phyloP scores from a whole-genome alignment of 352 stramenopile species.

The Phytophthora boehmeriae region DNA sequence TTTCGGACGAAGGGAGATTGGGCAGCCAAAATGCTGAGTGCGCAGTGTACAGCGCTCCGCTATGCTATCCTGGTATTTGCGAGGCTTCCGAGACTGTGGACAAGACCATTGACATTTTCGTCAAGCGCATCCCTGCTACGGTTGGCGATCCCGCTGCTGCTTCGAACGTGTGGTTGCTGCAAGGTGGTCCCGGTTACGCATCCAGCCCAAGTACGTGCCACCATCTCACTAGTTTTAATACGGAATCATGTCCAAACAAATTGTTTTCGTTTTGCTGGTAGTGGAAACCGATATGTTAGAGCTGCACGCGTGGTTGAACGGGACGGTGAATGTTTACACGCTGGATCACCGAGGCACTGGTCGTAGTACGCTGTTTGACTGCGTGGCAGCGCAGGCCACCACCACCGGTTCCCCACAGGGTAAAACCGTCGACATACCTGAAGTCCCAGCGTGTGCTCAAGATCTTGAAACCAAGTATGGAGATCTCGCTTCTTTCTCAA shows the following conservation, averaged over 20 bases:
- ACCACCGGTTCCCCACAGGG: constrained; percentile 32
- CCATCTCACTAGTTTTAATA: too few species aligned
- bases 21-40: not conserved
- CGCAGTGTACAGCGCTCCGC: not conserved
- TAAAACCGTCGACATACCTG: constrained; percentile 7
- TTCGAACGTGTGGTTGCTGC: constrained; percentile 39
- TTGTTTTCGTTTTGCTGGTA: constrained; percentile 12
- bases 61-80: not conserved
- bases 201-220: constrained; percentile 37
- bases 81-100: not conserved
- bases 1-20: not conserved
- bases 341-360: constrained; percentile 50
- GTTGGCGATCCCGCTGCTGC: not conserved
- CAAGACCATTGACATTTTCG: not conserved
- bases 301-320: constrained; percentile 15
- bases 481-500: constrained; percentile 36
- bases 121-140: not conserved
- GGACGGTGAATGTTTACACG: constrained; percentile 4
- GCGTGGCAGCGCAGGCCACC: constrained; percentile 33
- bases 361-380: constrained; percentile 31
- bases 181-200: constrained; percentile 32
- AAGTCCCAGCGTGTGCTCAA: constrained; percentile 30
- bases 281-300: constrained; percentile 33
- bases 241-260: too few species aligned
- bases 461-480: constrained; percentile 37